Evolutionary conservation across 2,329 filamentous ascomycete species (phyloP).

Genomic region (Aspergillus oerlinghausenensis): DNA sequence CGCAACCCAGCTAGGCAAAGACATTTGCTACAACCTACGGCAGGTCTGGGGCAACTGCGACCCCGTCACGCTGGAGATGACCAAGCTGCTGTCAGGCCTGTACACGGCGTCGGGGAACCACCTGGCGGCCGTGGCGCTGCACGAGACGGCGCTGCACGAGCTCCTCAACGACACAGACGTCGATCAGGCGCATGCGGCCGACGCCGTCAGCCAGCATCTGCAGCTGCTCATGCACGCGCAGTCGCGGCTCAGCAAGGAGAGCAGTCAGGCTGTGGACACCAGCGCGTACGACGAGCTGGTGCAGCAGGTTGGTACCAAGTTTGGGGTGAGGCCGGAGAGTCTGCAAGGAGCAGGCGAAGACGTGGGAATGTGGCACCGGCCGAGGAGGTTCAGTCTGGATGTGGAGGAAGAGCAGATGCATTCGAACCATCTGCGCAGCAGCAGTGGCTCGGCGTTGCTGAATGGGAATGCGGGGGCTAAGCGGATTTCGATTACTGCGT

Average conservation of each 20-base stretch:
- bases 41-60: conserved; percentile 49
- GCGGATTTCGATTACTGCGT: conserved; percentile 17
- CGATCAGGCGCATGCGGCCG: conserved; percentile 14
- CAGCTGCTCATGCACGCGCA: conserved; percentile 27
- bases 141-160: conserved; percentile 28
- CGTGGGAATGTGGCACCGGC: conserved; percentile 29
- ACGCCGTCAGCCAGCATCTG: conserved; percentile 28
- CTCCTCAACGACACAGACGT: conserved; percentile 23
- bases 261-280: conserved; percentile 11
- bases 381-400: conserved; percentile 30
- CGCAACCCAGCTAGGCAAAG: conserved; percentile 47
- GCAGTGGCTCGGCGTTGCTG: conserved; percentile 25
- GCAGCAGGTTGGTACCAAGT: conserved; percentile 24
- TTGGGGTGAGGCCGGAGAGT: conserved; percentile 21
- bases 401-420: conserved; percentile 25
- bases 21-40: conserved; percentile 53
- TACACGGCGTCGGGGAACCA: conserved; percentile 40
- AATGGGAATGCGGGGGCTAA: conserved; percentile 23
- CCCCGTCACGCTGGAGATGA: conserved; percentile 46
- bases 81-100: conserved; percentile 46
- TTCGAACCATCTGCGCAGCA: conserved; percentile 27
- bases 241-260: conserved; percentile 18
- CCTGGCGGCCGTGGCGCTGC: conserved; percentile 26
- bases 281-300: conserved; percentile 22
- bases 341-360: conserved; percentile 20